Conservation (phyloP, 106 monocot species). For the Dendrobium nobile region DNA sequence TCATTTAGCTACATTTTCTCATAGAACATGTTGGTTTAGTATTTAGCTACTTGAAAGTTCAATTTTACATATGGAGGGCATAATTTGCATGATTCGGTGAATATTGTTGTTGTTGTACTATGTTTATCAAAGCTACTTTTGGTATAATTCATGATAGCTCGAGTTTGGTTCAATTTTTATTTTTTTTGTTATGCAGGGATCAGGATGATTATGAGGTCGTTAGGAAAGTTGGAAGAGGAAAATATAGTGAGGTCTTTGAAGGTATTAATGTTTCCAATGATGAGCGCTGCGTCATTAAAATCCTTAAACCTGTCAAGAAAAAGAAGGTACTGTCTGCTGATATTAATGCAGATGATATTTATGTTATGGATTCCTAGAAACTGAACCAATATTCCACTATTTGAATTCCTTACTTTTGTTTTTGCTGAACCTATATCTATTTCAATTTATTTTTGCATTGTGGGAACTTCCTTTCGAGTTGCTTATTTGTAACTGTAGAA, state of each 20-base stretch:
- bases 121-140: no score
- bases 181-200: slow-evolving; percentile 28
- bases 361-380: no score
- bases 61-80: no score
- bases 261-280: slow-evolving; percentile 42
- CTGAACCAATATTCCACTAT: neutral
- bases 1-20: no score
- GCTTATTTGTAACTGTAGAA: no score
- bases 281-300: slow-evolving; percentile 63
- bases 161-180: neutral
- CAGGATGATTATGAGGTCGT: slow-evolving; percentile 84
- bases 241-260: slow-evolving; percentile 83
- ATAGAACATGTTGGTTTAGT: no score
- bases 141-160: neutral
- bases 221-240: slow-evolving; percentile 75
- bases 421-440: neutral
- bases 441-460: neutral
- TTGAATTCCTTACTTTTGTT: neutral
- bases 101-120: no score
- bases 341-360: no score
- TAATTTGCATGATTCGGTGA: no score
- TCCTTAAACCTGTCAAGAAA: slow-evolving; percentile 80
- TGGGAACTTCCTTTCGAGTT: neutral
- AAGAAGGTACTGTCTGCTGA: slow-evolving; percentile 43
- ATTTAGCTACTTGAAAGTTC: no score